Conservation (phyloP, 2,329 filamentous ascomycete species). For the Ophiosphaerella narmari region DNA sequence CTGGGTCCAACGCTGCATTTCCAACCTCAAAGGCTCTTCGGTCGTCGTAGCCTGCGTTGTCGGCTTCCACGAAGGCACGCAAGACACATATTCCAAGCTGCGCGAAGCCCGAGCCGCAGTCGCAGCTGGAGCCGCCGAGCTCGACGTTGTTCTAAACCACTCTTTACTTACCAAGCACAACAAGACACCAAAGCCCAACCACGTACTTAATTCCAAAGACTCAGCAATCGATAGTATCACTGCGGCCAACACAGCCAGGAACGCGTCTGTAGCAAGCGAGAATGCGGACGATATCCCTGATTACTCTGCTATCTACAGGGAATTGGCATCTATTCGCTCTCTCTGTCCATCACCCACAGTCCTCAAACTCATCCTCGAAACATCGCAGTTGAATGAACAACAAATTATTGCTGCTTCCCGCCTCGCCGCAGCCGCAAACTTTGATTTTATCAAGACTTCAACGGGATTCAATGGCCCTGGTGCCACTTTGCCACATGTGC, state of each 20-base stretch:
- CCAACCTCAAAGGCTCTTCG: conserved; percentile 53
- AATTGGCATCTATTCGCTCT: conserved; percentile 58
- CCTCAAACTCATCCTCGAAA: conserved; percentile 64
- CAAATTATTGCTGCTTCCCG: conserved; percentile 60
- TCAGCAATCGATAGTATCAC: conserved; percentile 42
- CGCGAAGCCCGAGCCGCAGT: conserved; percentile 57
- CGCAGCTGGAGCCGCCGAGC: conserved; percentile 57
- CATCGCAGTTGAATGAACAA: conserved; percentile 54
- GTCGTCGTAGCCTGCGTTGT: conserved; percentile 63
- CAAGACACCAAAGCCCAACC: conserved; percentile 10
- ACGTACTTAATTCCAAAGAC: conserved; percentile 19
- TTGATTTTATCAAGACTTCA: conserved; percentile 65
- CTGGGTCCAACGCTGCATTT: conserved; percentile 56
- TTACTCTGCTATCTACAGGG: conserved; percentile 57
- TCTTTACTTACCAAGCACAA: conserved; percentile 48
- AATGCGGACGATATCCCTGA: conserved; percentile 37
- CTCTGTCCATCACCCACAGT: conserved; percentile 51
- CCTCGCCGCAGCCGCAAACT: conserved; percentile 57
- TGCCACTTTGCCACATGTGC: conserved; percentile 58
- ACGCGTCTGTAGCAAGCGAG: conserved; percentile 10
- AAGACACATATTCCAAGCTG: conserved; percentile 57
- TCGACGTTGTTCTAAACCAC: conserved; percentile 65
- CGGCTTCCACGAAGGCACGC: conserved; percentile 64
- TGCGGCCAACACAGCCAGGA: conserved; percentile 38
- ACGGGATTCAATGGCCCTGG: conserved; percentile 64